Evolutionary conservation across 345 rosid species (phyloP), one percentile per base, ranked within the genome.

Genomic region (Nasturtium officinale): DNA sequence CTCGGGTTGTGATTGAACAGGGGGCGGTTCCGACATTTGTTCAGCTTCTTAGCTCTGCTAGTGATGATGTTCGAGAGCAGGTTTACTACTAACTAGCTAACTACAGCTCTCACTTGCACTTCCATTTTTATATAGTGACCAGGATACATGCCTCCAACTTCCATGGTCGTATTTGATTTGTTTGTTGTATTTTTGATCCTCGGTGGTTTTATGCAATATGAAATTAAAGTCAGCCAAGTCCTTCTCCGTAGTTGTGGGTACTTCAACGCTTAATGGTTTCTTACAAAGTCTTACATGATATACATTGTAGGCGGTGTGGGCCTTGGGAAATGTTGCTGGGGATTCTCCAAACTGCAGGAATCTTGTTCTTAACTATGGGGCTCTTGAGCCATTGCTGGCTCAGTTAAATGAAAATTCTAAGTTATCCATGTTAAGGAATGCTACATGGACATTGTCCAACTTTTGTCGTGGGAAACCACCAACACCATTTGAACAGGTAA

Each of bases 41-140:
- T 75, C 86, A 85, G 75, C 91, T 90, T 65, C 90, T 90, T 68
- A 84, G 89, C 76, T 83, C 92, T 81, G 87, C 82, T 58, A 85
- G 85, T 70, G 97, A 90, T 79, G 97, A 90, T 79, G 94, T 88
- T 57, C 83, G 94, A 73, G 97, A 90, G 75, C 94, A 90, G 90
- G 97, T 91, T 75, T 59, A 46, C 26, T 74, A 37, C 74, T 55
- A 18, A 65, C 72, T 75, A 61, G 55, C 52, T 71, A 15, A 1
- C 25, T 59, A 47, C 56, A 7, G 50, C 58, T 64, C 59, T 68
- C 50, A 52, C 57, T 60, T 33, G 46, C 32, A 20, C 9, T 30
- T 60, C 7, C 47, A 18, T 76, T 69, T 69, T 61, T 61, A 32
- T 67, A 29, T 23, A 20, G 21, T 43, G 62, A 58, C 12, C 28